Evolutionary conservation across 805 yeast species (phyloP).

Genomic region (Wickerhamomyces pijperi): DNA sequence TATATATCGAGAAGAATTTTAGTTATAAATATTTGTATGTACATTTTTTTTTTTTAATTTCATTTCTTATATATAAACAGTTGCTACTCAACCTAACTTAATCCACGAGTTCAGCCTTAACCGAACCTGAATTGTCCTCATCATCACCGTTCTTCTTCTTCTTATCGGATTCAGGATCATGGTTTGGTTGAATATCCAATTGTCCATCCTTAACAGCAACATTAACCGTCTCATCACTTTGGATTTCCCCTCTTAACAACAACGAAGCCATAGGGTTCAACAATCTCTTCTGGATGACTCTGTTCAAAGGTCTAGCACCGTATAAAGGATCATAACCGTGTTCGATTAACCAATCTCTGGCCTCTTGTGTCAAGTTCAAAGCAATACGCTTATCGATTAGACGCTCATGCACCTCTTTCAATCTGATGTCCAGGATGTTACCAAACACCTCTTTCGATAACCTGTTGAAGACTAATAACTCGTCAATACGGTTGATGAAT

Average conservation of each 20-base stretch:
- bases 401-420: conserved; percentile 72
- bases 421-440: conserved; percentile 75
- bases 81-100: too few species aligned
- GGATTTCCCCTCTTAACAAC: conserved; percentile 71
- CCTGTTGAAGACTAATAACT: conserved; percentile 86
- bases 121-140: background rate
- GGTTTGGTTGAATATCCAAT: conserved; percentile 36
- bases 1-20: too few species aligned
- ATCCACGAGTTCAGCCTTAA: conserved; percentile 4
- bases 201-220: conserved; percentile 36
- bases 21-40: too few species aligned
- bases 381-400: conserved; percentile 68
- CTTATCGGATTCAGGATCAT: conserved; percentile 8
- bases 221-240: conserved; percentile 40
- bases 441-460: conserved; percentile 66
- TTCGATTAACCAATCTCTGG: conserved; percentile 69
- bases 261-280: conserved; percentile 80
- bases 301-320: conserved; percentile 94
- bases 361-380: conserved; percentile 43
- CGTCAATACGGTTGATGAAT: conserved; percentile 89
- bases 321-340: conserved; percentile 86
- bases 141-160: background rate
- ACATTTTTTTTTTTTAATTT: too few species aligned
- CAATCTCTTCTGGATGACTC: conserved; percentile 74
- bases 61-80: too few species aligned